These are phyloP conservation scores for Cryphonectria radicalis DNA, from an alignment of 2,329 filamentous ascomycete species.

Conservation along the genomic window DNA sequence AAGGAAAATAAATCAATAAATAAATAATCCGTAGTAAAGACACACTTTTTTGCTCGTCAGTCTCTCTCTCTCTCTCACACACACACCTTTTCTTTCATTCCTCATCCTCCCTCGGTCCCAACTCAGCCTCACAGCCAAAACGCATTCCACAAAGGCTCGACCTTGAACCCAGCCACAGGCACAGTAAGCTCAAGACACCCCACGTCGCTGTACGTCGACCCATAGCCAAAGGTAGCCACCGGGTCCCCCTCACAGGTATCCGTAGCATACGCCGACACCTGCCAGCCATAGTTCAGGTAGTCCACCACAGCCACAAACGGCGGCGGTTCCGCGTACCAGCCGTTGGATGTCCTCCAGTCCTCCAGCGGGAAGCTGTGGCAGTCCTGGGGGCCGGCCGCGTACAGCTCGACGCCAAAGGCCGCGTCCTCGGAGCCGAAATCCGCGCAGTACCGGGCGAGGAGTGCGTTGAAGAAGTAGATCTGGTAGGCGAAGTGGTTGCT, in stretches of 20 bases:
- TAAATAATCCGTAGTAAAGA: neutral
- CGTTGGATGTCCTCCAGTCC: conserved; percentile 5
- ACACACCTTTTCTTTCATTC: neutral
- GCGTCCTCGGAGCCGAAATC: conserved; percentile 6
- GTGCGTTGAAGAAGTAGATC: conserved; percentile 5
- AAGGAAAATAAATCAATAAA: neutral
- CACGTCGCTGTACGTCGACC: conserved; percentile 1
- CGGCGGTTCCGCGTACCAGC: conserved; percentile 11
- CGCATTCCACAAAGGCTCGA: conserved; percentile 16
- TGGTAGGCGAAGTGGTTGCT: conserved; percentile 8
- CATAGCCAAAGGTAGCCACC: neutral
- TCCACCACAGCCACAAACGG: conserved; percentile 10
- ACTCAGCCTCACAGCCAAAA: conserved; percentile 2
- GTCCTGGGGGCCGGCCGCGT: neutral
- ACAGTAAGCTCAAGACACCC: conserved; percentile 5
- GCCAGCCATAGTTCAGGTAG: conserved; percentile 13
- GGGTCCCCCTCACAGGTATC: neutral
- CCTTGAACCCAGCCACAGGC: neutral
- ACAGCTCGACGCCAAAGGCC: conserved; percentile 7
- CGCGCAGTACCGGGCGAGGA: neutral
- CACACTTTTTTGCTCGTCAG: neutral
- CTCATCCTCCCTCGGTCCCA: neutral
- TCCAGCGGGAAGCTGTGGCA: conserved; percentile 7
- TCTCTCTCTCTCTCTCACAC: neutral
- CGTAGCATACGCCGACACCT: conserved; percentile 8